These are phyloP conservation scores for Erodium chrysanthum DNA, from an alignment of 441 rosid genomes.

Conservation along the genomic window DNA sequence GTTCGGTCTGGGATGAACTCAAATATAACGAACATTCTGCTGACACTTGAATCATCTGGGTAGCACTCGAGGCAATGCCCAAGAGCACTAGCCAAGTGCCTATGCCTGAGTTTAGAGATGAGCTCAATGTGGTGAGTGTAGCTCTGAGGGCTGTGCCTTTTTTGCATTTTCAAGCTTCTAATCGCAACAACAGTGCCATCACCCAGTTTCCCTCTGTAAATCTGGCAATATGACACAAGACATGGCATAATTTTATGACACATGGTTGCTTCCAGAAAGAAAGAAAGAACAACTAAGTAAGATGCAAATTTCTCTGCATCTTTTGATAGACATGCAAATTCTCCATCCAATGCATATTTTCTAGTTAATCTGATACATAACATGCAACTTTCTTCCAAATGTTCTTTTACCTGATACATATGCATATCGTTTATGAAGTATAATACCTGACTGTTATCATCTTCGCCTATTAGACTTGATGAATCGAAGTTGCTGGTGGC, in stretches of 20 bases:
- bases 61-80: conserved; percentile 48
- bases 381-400: too few relatives aligned
- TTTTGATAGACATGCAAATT: too few relatives aligned
- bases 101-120: conserved; percentile 48
- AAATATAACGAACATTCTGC: conserved; percentile 33
- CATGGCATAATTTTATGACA: not conserved
- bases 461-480: conserved; percentile 24
- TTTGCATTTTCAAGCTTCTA: conserved; percentile 34
- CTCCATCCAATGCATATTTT: not conserved
- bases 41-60: conserved; percentile 30
- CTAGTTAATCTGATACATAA: not conserved
- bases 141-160: conserved; percentile 26
- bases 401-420: not conserved
- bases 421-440: not conserved
- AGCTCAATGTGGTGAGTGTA: conserved; percentile 37
- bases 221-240: conserved; percentile 23
- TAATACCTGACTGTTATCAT: conserved; percentile 30
- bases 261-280: not conserved
- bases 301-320: not conserved
- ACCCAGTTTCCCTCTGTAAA: conserved; percentile 32
- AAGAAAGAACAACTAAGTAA: not conserved
- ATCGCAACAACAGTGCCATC: conserved; percentile 34
- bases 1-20: conserved; percentile 37
- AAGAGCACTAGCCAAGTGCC: conserved; percentile 43
- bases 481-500: conserved; percentile 38